phyloP scores from a whole-genome alignment of 176 grass and related monocot species.

The maize (Zea mays) region Zm-B73-REFERENCE-NAM-5.0 NC_050100.1:211701001-211701500 shows the following conservation, averaged over 20 bases:
- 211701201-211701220: conserved; percentile 15
- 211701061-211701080: not conserved
- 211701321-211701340: conserved; percentile 5
- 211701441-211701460: no score
- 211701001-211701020: conserved; percentile 40
- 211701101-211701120: conserved; percentile 39
- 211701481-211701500: no score
- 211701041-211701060: conserved; percentile 43
- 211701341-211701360: conserved; percentile 8
- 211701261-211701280: conserved; percentile 20
- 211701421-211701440: no score
- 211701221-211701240: not conserved
- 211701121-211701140: conserved; percentile 71
- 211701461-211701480: no score
- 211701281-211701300: conserved; percentile 14
- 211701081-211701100: not conserved
- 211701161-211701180: not conserved
- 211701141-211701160: not conserved
- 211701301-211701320: conserved; percentile 28
- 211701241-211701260: not conserved
- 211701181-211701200: conserved; percentile 1
- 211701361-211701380: not conserved
- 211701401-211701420: no score
- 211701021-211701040: conserved; percentile 55
- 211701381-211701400: not conserved